Percentiles rank a stretch among this genome's conserved stretches.
phyloP scores from a whole-genome alignment of 805 yeast species.

The Kuraishia hungarica region DNA sequence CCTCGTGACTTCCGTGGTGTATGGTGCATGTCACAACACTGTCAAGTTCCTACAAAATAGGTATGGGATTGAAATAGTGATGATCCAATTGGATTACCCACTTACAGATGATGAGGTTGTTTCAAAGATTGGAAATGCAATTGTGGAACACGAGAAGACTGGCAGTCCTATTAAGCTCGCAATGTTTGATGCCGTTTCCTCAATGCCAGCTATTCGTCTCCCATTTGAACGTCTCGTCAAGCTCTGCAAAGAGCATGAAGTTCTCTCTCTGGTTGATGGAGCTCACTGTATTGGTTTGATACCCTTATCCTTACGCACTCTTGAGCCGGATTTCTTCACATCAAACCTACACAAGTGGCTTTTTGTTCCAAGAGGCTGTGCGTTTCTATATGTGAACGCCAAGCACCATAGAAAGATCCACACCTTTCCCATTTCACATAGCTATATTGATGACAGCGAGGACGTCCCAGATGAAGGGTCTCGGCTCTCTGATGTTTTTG shows the following conservation, averaged over 20 bases:
- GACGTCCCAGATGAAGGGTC: constrained; percentile 14
- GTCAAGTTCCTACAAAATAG: constrained; percentile 30
- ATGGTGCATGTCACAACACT: constrained; percentile 47
- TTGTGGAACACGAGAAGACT: constrained; percentile 12
- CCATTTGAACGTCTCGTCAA: constrained; percentile 44
- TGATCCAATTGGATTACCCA: constrained; percentile 34
- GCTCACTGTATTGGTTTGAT: constrained; percentile 61
- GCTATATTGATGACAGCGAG: constrained; percentile 27
- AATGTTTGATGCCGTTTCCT: constrained; percentile 48
- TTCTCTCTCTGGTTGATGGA: constrained; percentile 57
- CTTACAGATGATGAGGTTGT: constrained; percentile 32
- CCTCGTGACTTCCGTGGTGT: constrained; percentile 39
- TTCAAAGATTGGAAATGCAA: constrained; percentile 19
- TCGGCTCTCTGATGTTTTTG: constrained; percentile 36
- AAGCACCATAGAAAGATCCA: constrained; percentile 41
- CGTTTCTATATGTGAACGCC: constrained; percentile 48
- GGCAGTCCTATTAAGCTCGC: constrained; percentile 28
- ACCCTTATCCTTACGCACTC: constrained; percentile 28
- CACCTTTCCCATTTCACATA: constrained; percentile 50
- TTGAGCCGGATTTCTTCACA: constrained; percentile 51
- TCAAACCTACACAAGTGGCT: constrained; percentile 69
- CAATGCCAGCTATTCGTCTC: constrained; percentile 53
- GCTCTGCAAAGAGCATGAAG: constrained; percentile 35
- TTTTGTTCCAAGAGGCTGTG: constrained; percentile 48
- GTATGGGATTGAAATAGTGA: constrained; percentile 25